Percentiles rank a stretch among this genome's conserved stretches.
Conservation (phyloP, 1,139 yeast species). For the Kluyveromyces sp. region DNA sequence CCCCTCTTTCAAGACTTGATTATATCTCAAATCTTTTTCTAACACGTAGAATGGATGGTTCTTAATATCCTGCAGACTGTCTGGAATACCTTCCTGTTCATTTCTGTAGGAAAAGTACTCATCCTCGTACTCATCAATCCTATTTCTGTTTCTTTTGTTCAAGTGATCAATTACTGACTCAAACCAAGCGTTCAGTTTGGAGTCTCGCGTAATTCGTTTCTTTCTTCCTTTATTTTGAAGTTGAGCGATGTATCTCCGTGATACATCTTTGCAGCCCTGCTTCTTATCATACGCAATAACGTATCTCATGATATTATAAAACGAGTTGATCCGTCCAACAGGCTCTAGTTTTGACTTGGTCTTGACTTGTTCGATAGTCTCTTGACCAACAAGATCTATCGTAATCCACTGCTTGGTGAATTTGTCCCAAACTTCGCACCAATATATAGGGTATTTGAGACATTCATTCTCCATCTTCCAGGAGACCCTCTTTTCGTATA, state of each 20-base stretch:
- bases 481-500: conserved; percentile 7
- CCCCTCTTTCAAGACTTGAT: conserved; percentile 61
- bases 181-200: conserved; percentile 62
- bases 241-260: conserved; percentile 67
- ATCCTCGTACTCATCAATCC: conserved; percentile 61
- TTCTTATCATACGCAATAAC: conserved; percentile 67
- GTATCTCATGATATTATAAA: conserved; percentile 58
- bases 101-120: conserved; percentile 64
- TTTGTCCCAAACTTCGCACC: conserved; percentile 93
- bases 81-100: conserved; percentile 80
- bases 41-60: conserved; percentile 84
- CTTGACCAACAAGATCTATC: conserved; percentile 66
- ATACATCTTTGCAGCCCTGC: conserved; percentile 71
- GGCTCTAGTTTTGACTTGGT: conserved; percentile 68
- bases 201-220: conserved; percentile 59
- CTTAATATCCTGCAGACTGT: conserved; percentile 70
- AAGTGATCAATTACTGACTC: conserved; percentile 27
- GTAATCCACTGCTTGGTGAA: conserved; percentile 72
- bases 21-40: conserved; percentile 63
- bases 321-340: conserved; percentile 43
- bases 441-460: conserved; percentile 59
- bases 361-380: conserved; percentile 63
- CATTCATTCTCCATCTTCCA: conserved; percentile 12
- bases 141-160: conserved; percentile 34
- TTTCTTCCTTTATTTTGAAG: conserved; percentile 71